These are phyloP conservation scores for Boechera stricta DNA, from an alignment of 345 rosid genomes.

Conservation along the genomic window DNA sequence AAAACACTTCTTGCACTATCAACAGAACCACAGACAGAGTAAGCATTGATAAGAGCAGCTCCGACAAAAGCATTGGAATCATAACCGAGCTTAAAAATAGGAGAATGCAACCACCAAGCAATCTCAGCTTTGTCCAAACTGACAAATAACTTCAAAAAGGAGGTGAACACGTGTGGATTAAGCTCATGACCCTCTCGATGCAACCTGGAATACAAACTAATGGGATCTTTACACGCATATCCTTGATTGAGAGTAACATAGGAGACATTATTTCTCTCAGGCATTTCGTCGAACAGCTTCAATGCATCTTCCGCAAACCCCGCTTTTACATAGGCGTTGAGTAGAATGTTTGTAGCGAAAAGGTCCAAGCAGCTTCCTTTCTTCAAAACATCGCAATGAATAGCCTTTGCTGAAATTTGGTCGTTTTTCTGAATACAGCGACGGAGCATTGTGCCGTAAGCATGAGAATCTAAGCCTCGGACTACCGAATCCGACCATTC, in stretches of 20 bases:
- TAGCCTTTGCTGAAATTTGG: slow-evolving; percentile 44
- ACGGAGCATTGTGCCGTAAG: slow-evolving; percentile 61
- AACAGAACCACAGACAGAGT: slow-evolving; percentile 61
- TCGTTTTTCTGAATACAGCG: slow-evolving; percentile 64
- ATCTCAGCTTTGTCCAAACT: slow-evolving; percentile 56
- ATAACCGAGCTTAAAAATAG: slow-evolving; percentile 74
- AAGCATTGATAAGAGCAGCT: slow-evolving; percentile 77
- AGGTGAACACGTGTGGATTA: slow-evolving; percentile 74
- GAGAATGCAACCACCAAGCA: slow-evolving; percentile 61
- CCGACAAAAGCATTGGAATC: slow-evolving; percentile 70
- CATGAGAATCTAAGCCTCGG: slow-evolving; percentile 52
- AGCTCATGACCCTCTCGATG: slow-evolving; percentile 79
- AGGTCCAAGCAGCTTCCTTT: slow-evolving; percentile 77
- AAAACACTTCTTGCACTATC: slow-evolving; percentile 63
- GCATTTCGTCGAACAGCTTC: slow-evolving; percentile 76
- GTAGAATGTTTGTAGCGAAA: slow-evolving; percentile 65
- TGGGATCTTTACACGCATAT: slow-evolving; percentile 49
- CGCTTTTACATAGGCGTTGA: slow-evolving; percentile 56
- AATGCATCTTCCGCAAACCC: slow-evolving; percentile 50
- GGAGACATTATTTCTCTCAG: slow-evolving; percentile 62
- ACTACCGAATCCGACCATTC: slow-evolving; percentile 10
- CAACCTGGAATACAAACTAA: slow-evolving; percentile 56
- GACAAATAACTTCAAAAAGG: slow-evolving; percentile 68
- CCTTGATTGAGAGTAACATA: slow-evolving; percentile 72
- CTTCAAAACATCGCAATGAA: slow-evolving; percentile 66